Evolutionary conservation across 768 basidiomycete genomes (phyloP).

Genomic region (Amanita pallidorosea): DNA sequence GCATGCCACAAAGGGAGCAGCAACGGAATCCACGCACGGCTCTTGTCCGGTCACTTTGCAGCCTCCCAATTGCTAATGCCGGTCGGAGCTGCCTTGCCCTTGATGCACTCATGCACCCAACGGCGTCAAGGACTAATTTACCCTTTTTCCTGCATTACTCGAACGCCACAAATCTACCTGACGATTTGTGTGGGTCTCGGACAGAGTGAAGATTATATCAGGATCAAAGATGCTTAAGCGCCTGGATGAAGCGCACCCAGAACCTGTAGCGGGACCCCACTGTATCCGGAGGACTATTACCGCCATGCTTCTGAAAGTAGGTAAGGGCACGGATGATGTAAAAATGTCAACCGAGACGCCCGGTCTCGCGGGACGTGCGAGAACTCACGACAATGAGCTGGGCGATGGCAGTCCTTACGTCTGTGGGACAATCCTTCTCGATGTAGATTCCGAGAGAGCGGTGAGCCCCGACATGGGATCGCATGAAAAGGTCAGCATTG

Average conservation of each 20-base stretch:
- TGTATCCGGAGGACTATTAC: conserved; percentile 62
- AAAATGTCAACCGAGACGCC: conserved; percentile 5
- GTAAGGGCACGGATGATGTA: neutral
- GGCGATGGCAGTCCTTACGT: conserved; percentile 48
- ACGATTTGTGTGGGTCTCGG: conserved; percentile 65
- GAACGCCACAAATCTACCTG: conserved; percentile 69
- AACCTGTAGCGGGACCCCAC: conserved; percentile 69
- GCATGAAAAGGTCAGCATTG: conserved; percentile 51
- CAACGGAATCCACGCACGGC: conserved; percentile 32
- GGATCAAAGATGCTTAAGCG: neutral
- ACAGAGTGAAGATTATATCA: conserved; percentile 32
- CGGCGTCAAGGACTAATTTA: conserved; percentile 65
- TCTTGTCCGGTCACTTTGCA: conserved; percentile 75
- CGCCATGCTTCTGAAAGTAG: conserved; percentile 58
- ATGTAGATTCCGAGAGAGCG: conserved; percentile 68
- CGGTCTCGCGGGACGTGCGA: conserved; percentile 7
- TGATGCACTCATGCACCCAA: conserved; percentile 75
- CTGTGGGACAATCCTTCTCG: conserved; percentile 74
- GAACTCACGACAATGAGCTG: conserved; percentile 56
- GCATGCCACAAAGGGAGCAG: neutral
- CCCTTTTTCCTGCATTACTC: conserved; percentile 71
- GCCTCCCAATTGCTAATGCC: conserved; percentile 66
- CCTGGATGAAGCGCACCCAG: conserved; percentile 41
- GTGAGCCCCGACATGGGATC: conserved; percentile 77
- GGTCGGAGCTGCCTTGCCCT: conserved; percentile 53